Evolutionary conservation across 2,329 filamentous ascomycete species (phyloP), one percentile per base, ranked within the genome.

Genomic region (Bertia moriformis): DNA sequence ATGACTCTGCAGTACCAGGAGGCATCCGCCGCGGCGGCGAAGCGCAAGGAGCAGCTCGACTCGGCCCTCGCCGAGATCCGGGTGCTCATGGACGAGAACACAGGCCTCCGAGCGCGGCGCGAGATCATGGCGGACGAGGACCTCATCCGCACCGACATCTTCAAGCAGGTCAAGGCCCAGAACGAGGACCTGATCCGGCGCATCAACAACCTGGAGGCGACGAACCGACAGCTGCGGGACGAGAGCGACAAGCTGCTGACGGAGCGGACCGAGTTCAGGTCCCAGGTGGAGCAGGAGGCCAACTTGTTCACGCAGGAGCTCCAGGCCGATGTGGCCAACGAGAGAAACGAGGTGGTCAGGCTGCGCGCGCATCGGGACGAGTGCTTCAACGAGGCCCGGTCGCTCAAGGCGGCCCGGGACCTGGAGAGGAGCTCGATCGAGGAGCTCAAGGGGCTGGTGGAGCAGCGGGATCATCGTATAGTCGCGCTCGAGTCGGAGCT

Each of bases 131-230:
- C 83, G 0, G 91, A 98, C 50, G 91, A 98, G 45, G 91, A 98
- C 49, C 96, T 93, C 53, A 79, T 87, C 30, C 78, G 86, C 41
- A 94, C 87, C 3, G 87, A 95, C 49, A 70, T 94, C 3, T 98
- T 94, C 69, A 96, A 94, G 60, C 77, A 83, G 44, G 72, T 95
- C 52, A 93, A 88, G 60, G 73, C 72, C 18, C 86, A 95, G 50
- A 84, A 93, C 49, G 91, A 96, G 51, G 89, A 96, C 49, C 73
- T 93, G 5, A 86, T 95, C 48, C 89, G 85, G 56, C 79, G 86
- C 27, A 78, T 94, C 51, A 98, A 98, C 56, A 79, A 89, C 49
- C 62, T 96, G 13, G 89, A 96, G 58, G 86, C 86, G 3, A 83
- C 79, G 12, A 95, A 95, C 56, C 78, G 82, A 43, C 79, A 87